Evolutionary conservation across 2,329 filamentous ascomycete species (phyloP), one percentile per base, ranked within the genome.

Genomic region (Drechslera avenae): DNA sequence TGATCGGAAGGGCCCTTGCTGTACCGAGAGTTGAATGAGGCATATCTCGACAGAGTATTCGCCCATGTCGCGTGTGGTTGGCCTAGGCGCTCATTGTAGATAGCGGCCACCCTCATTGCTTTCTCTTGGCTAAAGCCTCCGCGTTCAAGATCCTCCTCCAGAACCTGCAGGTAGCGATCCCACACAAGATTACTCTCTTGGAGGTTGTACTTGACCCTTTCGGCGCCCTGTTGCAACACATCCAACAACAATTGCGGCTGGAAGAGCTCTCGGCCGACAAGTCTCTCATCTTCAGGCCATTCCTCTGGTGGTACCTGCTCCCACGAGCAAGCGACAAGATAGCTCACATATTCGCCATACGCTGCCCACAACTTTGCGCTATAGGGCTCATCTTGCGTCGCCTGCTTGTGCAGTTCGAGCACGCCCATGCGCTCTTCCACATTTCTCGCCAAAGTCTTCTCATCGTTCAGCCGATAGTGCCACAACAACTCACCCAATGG

Each of bases 301-400:
- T 69, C 65, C 45, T 73, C 69, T 21, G 70, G 71, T 5, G 68
- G 66, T 8, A 82, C 79, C 46, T 75, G 73, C 50, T 80, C 81
- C 69, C 86, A 83, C 62, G 83, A 85, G 59, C 84, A 83, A 43
- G 80, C 79, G 71, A 89, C 86, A 9, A 91, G 83, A 16, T 83
- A 82, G 80, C 87, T 86, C 56, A 92, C 85, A 74, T 87, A 93
- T 63, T 91, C 86, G 72, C 87, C 90, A 68, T 92, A 93, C 21
- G 85, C 81, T 52, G 86, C 81, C 90, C 90, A 94, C 33, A 93
- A 77, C 56, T 83, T 85, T 52, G 88, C 78, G 63, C 89, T 92
- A 60, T 82, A 86, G 9, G 88, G 87, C 73, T 93, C 89, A 44
- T 89, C 86, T 50, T 77, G 75, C 17, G 87, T 83, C 50, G 89